phyloP scores from a whole-genome alignment of 352 stramenopile species.

The Phytophthora ohioensis region DNA sequence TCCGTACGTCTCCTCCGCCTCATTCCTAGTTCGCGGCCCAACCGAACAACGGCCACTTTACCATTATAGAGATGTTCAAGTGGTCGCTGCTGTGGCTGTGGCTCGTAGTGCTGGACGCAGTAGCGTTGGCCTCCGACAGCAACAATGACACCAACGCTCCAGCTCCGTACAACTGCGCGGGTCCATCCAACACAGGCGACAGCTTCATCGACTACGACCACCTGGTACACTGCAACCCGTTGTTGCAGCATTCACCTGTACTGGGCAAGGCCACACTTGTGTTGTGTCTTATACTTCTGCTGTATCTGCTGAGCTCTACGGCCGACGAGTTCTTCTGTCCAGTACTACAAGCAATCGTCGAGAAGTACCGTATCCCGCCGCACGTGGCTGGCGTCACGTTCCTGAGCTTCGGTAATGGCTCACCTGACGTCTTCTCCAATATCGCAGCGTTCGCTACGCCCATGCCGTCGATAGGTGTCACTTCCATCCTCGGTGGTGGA shows the following conservation, averaged over 20 bases:
- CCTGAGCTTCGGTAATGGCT: constrained; percentile 85
- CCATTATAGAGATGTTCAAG: constrained; percentile 29
- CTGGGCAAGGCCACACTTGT: constrained; percentile 55
- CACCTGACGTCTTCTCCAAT: constrained; percentile 83
- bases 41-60: constrained; percentile 3
- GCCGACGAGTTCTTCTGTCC: constrained; percentile 88
- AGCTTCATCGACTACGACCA: constrained; percentile 80
- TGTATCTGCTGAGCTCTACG: constrained; percentile 85
- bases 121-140: constrained; percentile 5
- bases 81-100: constrained; percentile 19
- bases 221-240: constrained; percentile 60
- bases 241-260: constrained; percentile 51
- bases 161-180: constrained; percentile 41
- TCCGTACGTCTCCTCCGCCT: constrained; percentile 9
- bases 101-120: constrained; percentile 9
- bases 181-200: constrained; percentile 31
- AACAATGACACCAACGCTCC: constrained; percentile 1
- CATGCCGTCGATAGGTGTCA: constrained; percentile 75
- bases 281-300: constrained; percentile 59
- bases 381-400: constrained; percentile 83
- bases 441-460: constrained; percentile 73
- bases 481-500: constrained; percentile 73
- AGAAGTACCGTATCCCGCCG: constrained; percentile 79
- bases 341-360: constrained; percentile 76
- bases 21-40: constrained; percentile 16